A percentile compares a stretch with the other conserved stretches of the same genome.
phyloP scores from a whole-genome alignment of 768 basidiomycete species.

The Myochromella boudieri region DNA sequence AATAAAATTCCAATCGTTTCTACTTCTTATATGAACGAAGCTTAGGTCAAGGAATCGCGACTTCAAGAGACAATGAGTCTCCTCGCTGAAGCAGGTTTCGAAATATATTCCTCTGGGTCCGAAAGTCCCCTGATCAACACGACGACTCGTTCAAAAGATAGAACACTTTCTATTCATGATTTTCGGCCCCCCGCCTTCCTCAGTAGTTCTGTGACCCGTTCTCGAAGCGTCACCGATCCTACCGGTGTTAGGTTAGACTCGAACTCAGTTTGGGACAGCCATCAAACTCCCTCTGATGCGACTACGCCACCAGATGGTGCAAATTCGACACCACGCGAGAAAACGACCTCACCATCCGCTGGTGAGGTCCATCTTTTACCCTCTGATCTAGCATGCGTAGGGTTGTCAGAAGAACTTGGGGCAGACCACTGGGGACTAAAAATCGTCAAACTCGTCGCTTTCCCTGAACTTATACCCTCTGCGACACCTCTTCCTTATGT shows the following conservation, averaged over 20 bases:
- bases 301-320: background rate
- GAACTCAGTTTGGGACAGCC: constrained; percentile 9
- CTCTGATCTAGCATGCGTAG: constrained; percentile 77
- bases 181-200: constrained; percentile 21
- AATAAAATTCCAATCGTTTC: background rate
- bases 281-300: constrained; percentile 3
- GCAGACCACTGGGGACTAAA: constrained; percentile 76
- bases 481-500: constrained; percentile 16
- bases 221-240: constrained; percentile 35
- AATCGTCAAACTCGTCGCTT: constrained; percentile 75
- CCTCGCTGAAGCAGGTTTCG: constrained; percentile 62
- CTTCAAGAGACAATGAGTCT: constrained; percentile 63
- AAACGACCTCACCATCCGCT: constrained; percentile 54
- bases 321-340: constrained; percentile 22
- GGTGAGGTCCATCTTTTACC: constrained; percentile 62
- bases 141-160: constrained; percentile 10
- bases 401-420: constrained; percentile 61
- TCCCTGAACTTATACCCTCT: constrained; percentile 65
- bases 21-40: constrained; percentile 11
- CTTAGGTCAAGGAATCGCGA: constrained; percentile 65
- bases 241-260: constrained; percentile 15
- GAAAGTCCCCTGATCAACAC: constrained; percentile 27
- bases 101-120: constrained; percentile 54
- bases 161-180: constrained; percentile 16
- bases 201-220: constrained; percentile 38